Evolutionary conservation across 306 rosid genomes (phyloP).

Genomic region (Lupinus albus): DNA sequence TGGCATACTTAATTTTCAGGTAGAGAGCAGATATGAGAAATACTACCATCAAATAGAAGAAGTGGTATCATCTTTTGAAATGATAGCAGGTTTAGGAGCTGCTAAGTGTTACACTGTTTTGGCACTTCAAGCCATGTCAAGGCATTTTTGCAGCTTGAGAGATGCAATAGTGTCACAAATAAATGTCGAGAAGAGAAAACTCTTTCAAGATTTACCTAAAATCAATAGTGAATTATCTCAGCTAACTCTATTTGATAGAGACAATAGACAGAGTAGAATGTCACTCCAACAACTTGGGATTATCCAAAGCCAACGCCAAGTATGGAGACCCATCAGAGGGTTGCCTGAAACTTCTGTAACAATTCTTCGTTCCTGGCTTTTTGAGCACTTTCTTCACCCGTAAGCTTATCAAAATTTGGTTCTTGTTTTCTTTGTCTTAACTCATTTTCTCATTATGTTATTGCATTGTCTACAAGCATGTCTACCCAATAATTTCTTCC

Average conservation of each 20-base stretch:
- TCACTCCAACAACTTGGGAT: slow-evolving; percentile 74
- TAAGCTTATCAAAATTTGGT: slow-evolving; percentile 42
- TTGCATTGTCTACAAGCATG: no score
- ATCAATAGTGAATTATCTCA: slow-evolving; percentile 60
- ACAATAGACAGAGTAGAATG: slow-evolving; percentile 49
- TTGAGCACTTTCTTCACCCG: slow-evolving; percentile 94
- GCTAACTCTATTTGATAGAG: slow-evolving; percentile 68
- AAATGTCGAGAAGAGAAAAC: slow-evolving; percentile 59
- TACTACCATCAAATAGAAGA: slow-evolving; percentile 82
- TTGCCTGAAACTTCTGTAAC: slow-evolving; percentile 84
- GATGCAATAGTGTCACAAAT: slow-evolving; percentile 65
- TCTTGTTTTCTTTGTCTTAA: slow-evolving; percentile 5
- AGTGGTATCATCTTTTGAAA: slow-evolving; percentile 64
- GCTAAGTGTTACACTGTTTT: slow-evolving; percentile 76
- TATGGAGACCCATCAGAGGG: slow-evolving; percentile 86
- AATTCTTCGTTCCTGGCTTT: slow-evolving; percentile 83
- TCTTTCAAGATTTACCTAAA: slow-evolving; percentile 65
- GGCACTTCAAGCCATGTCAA: slow-evolving; percentile 87
- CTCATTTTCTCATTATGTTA: no score
- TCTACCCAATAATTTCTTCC: no score
- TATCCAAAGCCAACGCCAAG: slow-evolving; percentile 71
- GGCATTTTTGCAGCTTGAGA: slow-evolving; percentile 78
- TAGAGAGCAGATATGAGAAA: slow-evolving; percentile 69
- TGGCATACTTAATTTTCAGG: slow-evolving; percentile 45
- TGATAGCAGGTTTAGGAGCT: slow-evolving; percentile 71